Percentiles rank a stretch among this genome's conserved stretches.
These are phyloP conservation scores for Podospora sp. DNA, from an alignment of 495 filamentous ascomycete species.

Conservation along the genomic window DNA sequence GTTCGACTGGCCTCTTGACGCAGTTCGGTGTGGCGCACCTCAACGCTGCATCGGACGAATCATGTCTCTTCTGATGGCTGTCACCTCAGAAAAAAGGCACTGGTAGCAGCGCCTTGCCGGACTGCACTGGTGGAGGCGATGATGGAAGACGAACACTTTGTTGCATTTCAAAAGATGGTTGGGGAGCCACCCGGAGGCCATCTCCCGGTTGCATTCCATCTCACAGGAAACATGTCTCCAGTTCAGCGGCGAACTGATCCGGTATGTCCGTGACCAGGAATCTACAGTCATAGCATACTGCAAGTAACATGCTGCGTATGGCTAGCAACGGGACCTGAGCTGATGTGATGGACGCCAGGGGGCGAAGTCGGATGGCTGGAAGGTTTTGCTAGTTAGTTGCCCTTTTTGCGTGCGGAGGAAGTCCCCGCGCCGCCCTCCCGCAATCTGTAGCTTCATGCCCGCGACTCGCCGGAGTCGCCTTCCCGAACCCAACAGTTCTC, in stretches of 20 bases:
- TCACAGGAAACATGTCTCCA: neutral
- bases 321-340: neutral
- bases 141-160: neutral
- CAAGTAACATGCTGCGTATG: neutral
- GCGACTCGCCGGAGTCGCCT: neutral
- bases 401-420: neutral
- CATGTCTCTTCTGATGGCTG: neutral
- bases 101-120: neutral
- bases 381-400: neutral
- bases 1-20: neutral
- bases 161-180: neutral
- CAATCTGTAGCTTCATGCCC: conserved; percentile 9
- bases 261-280: neutral
- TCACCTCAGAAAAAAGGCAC: neutral
- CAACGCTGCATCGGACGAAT: neutral
- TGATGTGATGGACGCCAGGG: neutral
- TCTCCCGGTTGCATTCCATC: neutral
- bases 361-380: neutral
- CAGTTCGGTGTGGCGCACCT: conserved; percentile 5
- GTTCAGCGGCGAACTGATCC: neutral
- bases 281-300: no score
- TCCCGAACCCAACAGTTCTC: neutral
- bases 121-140: neutral
- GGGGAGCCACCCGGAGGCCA: neutral
- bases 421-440: neutral